Evolutionary conservation across 257 asterid genomes (phyloP).

Genomic region (Fraxinus cuspidata): DNA sequence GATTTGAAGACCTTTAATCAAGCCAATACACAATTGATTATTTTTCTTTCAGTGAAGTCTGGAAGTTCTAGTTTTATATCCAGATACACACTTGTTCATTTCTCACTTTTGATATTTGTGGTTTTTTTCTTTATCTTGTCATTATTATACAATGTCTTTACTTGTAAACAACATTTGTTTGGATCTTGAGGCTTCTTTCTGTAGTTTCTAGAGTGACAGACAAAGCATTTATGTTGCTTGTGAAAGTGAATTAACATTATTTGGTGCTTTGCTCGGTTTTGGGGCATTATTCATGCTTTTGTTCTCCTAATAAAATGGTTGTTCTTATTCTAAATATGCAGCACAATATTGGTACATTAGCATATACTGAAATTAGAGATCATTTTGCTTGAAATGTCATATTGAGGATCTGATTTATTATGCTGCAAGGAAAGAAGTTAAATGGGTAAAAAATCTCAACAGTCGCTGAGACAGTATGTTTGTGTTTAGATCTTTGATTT

Average conservation of each 20-base stretch:
- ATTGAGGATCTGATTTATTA: background rate
- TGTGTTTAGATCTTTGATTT: background rate
- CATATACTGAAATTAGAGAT: background rate
- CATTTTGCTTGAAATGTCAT: background rate
- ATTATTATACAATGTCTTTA: background rate
- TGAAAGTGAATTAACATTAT: background rate
- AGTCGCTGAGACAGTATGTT: background rate
- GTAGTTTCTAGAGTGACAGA: background rate
- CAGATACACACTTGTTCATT: background rate
- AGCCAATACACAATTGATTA: slow-evolving; percentile 1
- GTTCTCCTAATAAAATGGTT: background rate
- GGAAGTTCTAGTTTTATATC: background rate
- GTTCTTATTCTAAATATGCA: background rate
- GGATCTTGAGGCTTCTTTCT: background rate
- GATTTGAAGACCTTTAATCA: background rate
- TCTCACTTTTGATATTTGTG: background rate
- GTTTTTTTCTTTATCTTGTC: background rate
- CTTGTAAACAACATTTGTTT: background rate
- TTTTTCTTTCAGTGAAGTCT: background rate
- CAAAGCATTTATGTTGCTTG: background rate
- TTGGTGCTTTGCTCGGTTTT: background rate
- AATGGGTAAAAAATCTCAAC: background rate
- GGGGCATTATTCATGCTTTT: background rate
- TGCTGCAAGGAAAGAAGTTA: background rate
- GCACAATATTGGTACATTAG: background rate